Percentiles rank a stretch among this genome's conserved stretches.
These are phyloP conservation scores for Aspergillus costaricaensis DNA, from an alignment of 2,329 filamentous ascomycete species.

Conservation along the genomic window DNA sequence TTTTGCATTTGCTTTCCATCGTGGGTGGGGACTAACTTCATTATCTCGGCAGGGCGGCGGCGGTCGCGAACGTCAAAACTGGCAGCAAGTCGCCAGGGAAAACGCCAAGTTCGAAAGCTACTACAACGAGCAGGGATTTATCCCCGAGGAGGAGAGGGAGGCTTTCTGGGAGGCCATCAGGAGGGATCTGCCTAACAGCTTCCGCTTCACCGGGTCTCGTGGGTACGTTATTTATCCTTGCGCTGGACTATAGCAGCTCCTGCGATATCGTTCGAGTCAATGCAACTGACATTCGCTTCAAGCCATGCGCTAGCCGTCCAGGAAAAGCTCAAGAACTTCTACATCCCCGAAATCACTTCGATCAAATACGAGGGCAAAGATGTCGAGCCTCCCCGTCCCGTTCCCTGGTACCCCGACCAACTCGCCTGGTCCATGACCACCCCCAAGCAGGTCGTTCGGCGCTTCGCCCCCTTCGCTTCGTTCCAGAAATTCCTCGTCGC, in stretches of 20 bases:
- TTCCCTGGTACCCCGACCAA: slow-evolving; percentile 91
- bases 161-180: slow-evolving; percentile 83
- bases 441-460: slow-evolving; percentile 91
- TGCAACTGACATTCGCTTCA: slow-evolving; percentile 17
- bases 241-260: neutral
- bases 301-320: slow-evolving; percentile 92
- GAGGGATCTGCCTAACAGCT: slow-evolving; percentile 91
- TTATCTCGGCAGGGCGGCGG: slow-evolving; percentile 49
- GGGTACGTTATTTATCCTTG: slow-evolving; percentile 56
- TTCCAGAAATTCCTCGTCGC: slow-evolving; percentile 98
- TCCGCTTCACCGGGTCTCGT: slow-evolving; percentile 94
- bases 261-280: slow-evolving; percentile 1
- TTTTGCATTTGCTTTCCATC: neutral
- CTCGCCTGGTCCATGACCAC: slow-evolving; percentile 98
- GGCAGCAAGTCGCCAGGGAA: slow-evolving; percentile 68
- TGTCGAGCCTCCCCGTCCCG: slow-evolving; percentile 78
- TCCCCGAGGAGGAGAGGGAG: slow-evolving; percentile 75
- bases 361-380: slow-evolving; percentile 80
- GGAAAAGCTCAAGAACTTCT: slow-evolving; percentile 80
- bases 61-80: slow-evolving; percentile 47
- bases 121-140: slow-evolving; percentile 76
- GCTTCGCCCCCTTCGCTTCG: slow-evolving; percentile 87
- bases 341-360: slow-evolving; percentile 84
- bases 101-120: slow-evolving; percentile 85
- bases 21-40: neutral